Evolutionary conservation across 169 alveolate species (phyloP).

Genomic region (Miamiensis avidus): DNA sequence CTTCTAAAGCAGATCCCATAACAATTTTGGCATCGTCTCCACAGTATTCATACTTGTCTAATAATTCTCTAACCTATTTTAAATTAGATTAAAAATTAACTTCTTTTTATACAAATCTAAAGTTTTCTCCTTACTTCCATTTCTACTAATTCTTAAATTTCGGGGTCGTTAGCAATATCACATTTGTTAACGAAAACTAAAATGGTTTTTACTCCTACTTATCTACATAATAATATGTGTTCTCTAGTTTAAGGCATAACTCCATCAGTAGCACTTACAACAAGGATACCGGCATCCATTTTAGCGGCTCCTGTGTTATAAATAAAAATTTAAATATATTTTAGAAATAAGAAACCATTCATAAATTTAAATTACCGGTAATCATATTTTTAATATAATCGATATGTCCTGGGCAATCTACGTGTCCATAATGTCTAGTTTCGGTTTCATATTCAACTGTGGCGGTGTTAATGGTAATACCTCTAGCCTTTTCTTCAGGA

Average conservation of each 20-base stretch:
- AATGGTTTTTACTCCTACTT: slow-evolving; percentile 90
- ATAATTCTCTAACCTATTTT: slow-evolving; percentile 73
- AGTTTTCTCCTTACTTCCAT: slow-evolving; percentile 92
- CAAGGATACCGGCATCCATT: slow-evolving; percentile 96
- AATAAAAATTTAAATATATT: too few relatives aligned
- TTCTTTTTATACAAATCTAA: too few relatives aligned
- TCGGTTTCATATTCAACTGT: slow-evolving; percentile 79
- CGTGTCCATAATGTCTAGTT: slow-evolving; percentile 94
- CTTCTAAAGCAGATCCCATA: slow-evolving; percentile 94
- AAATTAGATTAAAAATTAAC: too few relatives aligned
- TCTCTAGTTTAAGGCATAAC: slow-evolving; percentile 97
- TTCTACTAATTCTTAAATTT: slow-evolving; percentile 94
- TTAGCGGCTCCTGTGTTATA: slow-evolving; percentile 89
- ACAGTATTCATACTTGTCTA: slow-evolving; percentile 86
- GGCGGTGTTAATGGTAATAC: slow-evolving; percentile 94
- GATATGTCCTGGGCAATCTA: slow-evolving; percentile 98
- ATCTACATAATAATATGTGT: slow-evolving; percentile 86
- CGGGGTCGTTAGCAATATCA: slow-evolving; percentile 92
- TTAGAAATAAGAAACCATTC: too few relatives aligned
- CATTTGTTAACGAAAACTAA: slow-evolving; percentile 93
- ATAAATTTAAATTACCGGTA: slow-evolving; percentile 74
- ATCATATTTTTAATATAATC: slow-evolving; percentile 97
- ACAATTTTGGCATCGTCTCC: slow-evolving; percentile 91
- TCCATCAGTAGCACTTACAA: slow-evolving; percentile 96
- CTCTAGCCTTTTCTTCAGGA: slow-evolving; percentile 96